Evolutionary conservation across 495 filamentous ascomycete genomes (phyloP), one percentile per base, ranked within the genome.

Genomic region (Terfezia claveryi): DNA sequence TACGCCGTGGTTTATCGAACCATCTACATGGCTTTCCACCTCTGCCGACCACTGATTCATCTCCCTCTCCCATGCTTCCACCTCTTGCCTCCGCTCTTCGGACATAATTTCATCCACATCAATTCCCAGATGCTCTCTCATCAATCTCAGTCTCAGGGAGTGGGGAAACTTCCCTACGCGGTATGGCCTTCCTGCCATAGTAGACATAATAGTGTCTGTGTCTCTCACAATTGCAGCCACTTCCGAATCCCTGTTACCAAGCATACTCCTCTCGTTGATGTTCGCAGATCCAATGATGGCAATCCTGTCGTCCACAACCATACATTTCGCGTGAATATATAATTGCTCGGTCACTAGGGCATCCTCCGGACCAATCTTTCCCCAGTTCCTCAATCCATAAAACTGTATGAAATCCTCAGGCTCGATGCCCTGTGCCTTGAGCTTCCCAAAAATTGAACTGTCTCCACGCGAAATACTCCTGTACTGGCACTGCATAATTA

Each of bases 401-500:
- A 99, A 99, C 56, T 85, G 78, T 52, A 99, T 94, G 61, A 88
- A 99, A 59, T 96, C 87, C 68, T 95, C 88, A 0, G 91, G 92
- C 51, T 96, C 89, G 52, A 99, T 91, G 10, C 85, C 87, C 10
- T 79, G 74, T 9, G 80, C 79, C 58, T 81, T 76, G 9, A 96
- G 70, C 37, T 85, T 78, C 8, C 84, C 87, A 64, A 95, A 99
- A 49, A 99, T 94, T 0, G 87, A 94, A 37, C 81, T 79, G 57
- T 92, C 84, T 10, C 91, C 91, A 54, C 92, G 83, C 64, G 87
- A 94, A 59, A 99, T 99, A 64, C 87, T 94, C 56, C 87, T 83
- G 68, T 86, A 99, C 65, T 99, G 91, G 64, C 87, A 96, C 67
- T 93, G 85, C 81, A 99, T 87, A 63, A 99, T 99, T 54, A 99